A percentile compares a stretch with the other conserved stretches of the same genome.
Conservation (phyloP, 108 stramenopile species). For the Cyclotella cryptica region DNA sequence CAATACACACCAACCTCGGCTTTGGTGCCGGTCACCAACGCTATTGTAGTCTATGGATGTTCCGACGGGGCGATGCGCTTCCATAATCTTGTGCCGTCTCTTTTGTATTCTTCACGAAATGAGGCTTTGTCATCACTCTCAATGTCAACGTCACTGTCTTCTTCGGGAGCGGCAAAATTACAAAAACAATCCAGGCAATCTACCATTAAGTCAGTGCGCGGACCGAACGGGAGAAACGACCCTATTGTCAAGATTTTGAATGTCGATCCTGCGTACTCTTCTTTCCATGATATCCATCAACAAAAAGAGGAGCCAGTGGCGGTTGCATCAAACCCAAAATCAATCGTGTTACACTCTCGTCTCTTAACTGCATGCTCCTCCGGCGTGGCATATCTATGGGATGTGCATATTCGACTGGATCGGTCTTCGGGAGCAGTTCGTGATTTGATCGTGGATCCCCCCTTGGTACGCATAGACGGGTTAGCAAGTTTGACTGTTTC, state of each 20-base stretch:
- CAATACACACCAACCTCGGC: constrained; percentile 30
- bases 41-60: constrained; percentile 60
- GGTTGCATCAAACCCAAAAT: not conserved
- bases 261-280: constrained; percentile 49
- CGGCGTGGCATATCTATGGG: constrained; percentile 66
- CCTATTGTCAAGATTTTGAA: constrained; percentile 58
- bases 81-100: constrained; percentile 53
- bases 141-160: not conserved
- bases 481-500: constrained; percentile 43
- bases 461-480: constrained; percentile 62
- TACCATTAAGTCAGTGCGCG: constrained; percentile 61
- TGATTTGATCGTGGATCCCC: constrained; percentile 53
- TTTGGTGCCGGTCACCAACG: constrained; percentile 17
- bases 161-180: not conserved
- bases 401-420: constrained; percentile 34
- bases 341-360: constrained; percentile 20
- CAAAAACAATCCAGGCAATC: constrained; percentile 22
- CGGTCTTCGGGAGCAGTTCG: constrained; percentile 36
- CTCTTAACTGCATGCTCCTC: constrained; percentile 65
- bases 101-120: constrained; percentile 16
- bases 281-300: constrained; percentile 2
- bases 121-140: not conserved
- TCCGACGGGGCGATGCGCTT: constrained; percentile 69
- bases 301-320: not conserved
- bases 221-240: constrained; percentile 58